Percentiles rank a stretch among this genome's conserved stretches.
Evolutionary conservation across 2,329 filamentous ascomycete genomes (phyloP).

Genomic region (Calonectria pteridis): DNA sequence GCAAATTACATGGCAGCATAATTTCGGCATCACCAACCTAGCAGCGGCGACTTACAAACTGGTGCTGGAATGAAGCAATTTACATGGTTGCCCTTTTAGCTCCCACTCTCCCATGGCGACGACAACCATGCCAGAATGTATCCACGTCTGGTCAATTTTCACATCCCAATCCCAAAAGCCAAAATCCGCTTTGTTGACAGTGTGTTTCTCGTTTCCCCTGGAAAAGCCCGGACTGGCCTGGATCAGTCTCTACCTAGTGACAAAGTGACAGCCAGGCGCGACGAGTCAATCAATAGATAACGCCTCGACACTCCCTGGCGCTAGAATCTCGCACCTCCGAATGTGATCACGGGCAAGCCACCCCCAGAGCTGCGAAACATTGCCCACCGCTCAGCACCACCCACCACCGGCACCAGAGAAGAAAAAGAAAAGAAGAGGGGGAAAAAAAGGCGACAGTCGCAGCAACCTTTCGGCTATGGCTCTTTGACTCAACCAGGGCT

Average conservation of each 20-base stretch:
- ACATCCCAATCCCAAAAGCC: background rate
- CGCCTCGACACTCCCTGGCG: background rate
- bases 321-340: background rate
- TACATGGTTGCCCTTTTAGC: background rate
- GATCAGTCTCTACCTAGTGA: background rate
- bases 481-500: background rate
- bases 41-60: background rate
- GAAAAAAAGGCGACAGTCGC: background rate
- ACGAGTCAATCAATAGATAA: background rate
- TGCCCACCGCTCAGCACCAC: background rate
- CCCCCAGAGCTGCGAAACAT: conserved; percentile 5
- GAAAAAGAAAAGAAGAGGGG: background rate
- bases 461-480: background rate
- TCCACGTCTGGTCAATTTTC: background rate
- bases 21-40: background rate
- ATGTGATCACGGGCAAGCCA: background rate
- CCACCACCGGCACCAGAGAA: background rate
- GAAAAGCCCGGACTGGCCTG: background rate
- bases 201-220: background rate
- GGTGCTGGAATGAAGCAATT: conserved; percentile 23
- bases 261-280: background rate
- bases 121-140: background rate
- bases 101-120: conserved; percentile 1
- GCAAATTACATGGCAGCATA: conserved; percentile 7
- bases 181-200: background rate